phyloP scores from a whole-genome alignment of 164 flowering plant species.

The Berberis vulgaris region DNA sequence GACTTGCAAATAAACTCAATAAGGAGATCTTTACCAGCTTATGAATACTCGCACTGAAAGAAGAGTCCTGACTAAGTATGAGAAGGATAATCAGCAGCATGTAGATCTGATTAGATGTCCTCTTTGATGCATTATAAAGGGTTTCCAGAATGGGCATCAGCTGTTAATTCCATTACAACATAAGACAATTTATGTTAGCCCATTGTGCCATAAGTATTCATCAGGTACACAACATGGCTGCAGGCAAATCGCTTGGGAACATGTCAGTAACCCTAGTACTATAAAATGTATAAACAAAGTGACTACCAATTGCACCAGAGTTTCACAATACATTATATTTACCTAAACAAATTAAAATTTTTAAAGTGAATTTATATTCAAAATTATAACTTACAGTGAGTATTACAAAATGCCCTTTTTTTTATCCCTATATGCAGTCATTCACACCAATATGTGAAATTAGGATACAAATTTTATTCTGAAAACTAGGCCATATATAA shows the following conservation, averaged over 20 bases:
- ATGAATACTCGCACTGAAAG: constrained; percentile 91
- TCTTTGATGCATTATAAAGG: constrained; percentile 76
- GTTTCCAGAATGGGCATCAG: constrained; percentile 93
- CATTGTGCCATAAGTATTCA: not conserved
- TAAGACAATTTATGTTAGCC: constrained; percentile 5
- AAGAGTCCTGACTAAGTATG: constrained; percentile 95
- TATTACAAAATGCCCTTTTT: too few species aligned
- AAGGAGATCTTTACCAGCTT: constrained; percentile 55
- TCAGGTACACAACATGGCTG: not conserved
- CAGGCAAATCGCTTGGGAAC: not conserved
- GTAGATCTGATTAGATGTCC: constrained; percentile 89
- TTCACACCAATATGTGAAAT: too few species aligned
- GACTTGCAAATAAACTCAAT: not conserved
- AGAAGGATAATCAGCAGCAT: constrained; percentile 95
- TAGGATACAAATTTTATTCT: too few species aligned
- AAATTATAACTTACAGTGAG: too few species aligned
- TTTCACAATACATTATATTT: too few species aligned
- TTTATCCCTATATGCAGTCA: too few species aligned
- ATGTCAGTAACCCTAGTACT: not conserved
- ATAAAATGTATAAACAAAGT: too few species aligned
- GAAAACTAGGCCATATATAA: too few species aligned
- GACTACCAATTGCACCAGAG: too few species aligned
- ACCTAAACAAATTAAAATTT: too few species aligned
- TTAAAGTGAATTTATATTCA: too few species aligned
- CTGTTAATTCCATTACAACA: constrained; percentile 32